phyloP scores from a whole-genome alignment of 1,139 yeast species.

The Ogataea hybrid region DNA sequence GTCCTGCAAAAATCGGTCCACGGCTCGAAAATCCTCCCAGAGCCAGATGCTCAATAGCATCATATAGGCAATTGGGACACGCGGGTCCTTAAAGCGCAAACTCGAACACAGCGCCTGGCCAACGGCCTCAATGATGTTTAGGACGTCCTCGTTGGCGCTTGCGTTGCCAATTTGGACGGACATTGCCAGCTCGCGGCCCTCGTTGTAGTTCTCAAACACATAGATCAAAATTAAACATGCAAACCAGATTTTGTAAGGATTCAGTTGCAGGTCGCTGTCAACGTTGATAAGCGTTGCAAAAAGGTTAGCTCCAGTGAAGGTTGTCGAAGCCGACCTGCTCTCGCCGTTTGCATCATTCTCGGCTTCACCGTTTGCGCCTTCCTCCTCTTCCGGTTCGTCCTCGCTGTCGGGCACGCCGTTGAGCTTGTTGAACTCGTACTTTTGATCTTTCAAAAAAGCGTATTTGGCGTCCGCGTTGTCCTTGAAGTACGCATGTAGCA shows the following conservation, averaged over 20 bases:
- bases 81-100: slow-evolving; percentile 62
- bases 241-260: slow-evolving; percentile 90
- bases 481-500: slow-evolving; percentile 66
- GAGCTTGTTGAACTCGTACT: slow-evolving; percentile 24
- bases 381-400: slow-evolving; percentile 11
- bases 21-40: slow-evolving; percentile 74
- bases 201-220: slow-evolving; percentile 57
- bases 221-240: slow-evolving; percentile 66
- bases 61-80: slow-evolving; percentile 76
- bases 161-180: slow-evolving; percentile 64
- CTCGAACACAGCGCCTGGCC: slow-evolving; percentile 73
- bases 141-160: slow-evolving; percentile 68
- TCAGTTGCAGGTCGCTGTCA: slow-evolving; percentile 70
- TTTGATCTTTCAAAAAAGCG: slow-evolving; percentile 63
- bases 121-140: slow-evolving; percentile 75
- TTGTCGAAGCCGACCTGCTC: slow-evolving; percentile 7
- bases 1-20: slow-evolving; percentile 73
- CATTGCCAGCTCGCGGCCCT: slow-evolving; percentile 50
- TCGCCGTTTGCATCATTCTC: slow-evolving; percentile 6
- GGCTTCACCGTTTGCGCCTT: slow-evolving; percentile 4
- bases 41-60: slow-evolving; percentile 77
- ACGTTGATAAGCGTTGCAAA: slow-evolving; percentile 72
- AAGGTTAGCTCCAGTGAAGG: slow-evolving; percentile 43
- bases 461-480: slow-evolving; percentile 57
- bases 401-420: slow-evolving; percentile 25